phyloP scores from a whole-genome alignment of 2,329 filamentous ascomycete species.

The Apiospora sp. region DNA sequence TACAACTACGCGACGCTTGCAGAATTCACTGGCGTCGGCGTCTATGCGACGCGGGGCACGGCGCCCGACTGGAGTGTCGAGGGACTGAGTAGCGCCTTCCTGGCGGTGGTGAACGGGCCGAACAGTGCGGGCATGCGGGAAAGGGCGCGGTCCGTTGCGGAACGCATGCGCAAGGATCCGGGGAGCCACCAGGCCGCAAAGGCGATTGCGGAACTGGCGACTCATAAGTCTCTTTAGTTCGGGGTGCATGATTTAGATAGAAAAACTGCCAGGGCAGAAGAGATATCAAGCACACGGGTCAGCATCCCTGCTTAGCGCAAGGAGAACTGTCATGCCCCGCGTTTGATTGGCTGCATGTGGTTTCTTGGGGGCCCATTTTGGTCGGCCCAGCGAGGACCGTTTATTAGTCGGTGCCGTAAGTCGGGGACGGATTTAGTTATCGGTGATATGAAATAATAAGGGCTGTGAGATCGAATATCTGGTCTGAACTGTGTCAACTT shows the following conservation, averaged over 20 bases:
- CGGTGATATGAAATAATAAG: not conserved
- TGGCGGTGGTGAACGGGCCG: slow-evolving; percentile 3
- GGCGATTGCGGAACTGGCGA: slow-evolving; percentile 23
- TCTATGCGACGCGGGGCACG: slow-evolving; percentile 22
- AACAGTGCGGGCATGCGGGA: not conserved
- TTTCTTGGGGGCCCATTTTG: not conserved
- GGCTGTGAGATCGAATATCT: not conserved
- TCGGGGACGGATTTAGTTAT: not conserved
- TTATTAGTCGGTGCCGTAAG: not conserved
- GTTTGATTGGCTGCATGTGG: not conserved
- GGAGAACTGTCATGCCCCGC: not conserved
- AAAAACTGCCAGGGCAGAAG: too few species aligned
- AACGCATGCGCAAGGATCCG: not conserved
- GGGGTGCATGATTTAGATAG: too few species aligned
- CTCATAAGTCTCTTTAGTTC: not conserved
- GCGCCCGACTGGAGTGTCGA: slow-evolving; percentile 38
- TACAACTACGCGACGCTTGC: slow-evolving; percentile 29
- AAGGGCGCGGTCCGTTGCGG: not conserved
- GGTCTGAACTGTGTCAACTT: not conserved
- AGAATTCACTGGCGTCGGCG: slow-evolving; percentile 25
- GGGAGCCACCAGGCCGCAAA: slow-evolving; percentile 24
- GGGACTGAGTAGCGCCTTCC: slow-evolving; percentile 38
- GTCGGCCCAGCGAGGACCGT: not conserved
- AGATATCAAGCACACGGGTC: not conserved
- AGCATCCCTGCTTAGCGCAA: not conserved